A percentile compares a stretch with the other conserved stretches of the same genome.
These are phyloP conservation scores for Euryodendron excelsum DNA, from an alignment of 148 eudicot species.

Conservation along the genomic window DNA sequence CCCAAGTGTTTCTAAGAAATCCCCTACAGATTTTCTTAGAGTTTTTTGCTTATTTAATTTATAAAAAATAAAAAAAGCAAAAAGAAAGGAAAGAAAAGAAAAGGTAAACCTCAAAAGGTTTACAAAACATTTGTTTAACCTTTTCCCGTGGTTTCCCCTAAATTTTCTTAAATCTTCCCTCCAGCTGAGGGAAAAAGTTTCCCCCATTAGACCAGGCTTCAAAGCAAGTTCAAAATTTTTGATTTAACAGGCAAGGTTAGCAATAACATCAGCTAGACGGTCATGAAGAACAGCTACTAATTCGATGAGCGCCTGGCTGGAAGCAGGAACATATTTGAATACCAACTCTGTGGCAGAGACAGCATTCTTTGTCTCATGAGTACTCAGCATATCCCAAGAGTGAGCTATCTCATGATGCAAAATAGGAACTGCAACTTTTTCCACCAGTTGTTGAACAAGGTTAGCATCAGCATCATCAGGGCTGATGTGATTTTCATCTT, in stretches of 20 bases:
- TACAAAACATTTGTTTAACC: neutral
- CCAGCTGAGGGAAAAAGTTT: neutral
- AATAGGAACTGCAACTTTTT: slow-evolving; percentile 88
- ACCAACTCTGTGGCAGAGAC: slow-evolving; percentile 73
- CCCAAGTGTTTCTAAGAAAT: neutral
- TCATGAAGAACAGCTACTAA: slow-evolving; percentile 60
- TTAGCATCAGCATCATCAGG: slow-evolving; percentile 82
- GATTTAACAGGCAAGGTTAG: slow-evolving; percentile 52
- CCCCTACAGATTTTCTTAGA: neutral
- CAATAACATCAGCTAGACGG: slow-evolving; percentile 74
- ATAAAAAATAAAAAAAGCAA: too few relatives aligned
- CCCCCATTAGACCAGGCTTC: neutral
- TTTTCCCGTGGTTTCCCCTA: neutral
- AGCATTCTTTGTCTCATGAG: slow-evolving; percentile 72
- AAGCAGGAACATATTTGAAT: slow-evolving; percentile 58
- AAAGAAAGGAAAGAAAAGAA: neutral
- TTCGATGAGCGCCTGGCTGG: slow-evolving; percentile 68
- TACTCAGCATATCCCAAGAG: slow-evolving; percentile 91
- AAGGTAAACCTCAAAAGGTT: neutral
- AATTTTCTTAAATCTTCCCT: neutral
- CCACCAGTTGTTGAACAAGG: slow-evolving; percentile 87
- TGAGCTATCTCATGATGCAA: slow-evolving; percentile 68
- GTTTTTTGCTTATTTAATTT: neutral
- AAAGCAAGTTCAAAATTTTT: neutral
- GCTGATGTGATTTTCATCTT: slow-evolving; percentile 56